These are phyloP conservation scores for Clonostachys byssicola DNA, from an alignment of 2,329 filamentous ascomycete genomes.

Conservation along the genomic window DNA sequence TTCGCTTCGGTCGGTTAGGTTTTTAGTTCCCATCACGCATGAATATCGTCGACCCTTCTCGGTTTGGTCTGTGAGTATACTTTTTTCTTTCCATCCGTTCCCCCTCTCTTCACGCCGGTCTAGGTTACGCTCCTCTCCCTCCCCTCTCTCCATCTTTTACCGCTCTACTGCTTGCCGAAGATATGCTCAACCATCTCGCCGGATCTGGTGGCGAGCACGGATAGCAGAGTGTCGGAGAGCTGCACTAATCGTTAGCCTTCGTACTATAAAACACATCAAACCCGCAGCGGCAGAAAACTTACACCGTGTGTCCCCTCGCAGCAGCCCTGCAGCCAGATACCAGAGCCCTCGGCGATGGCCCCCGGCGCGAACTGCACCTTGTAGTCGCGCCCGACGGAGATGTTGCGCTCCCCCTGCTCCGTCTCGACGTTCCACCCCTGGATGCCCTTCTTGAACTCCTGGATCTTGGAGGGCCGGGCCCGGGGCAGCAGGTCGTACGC, in stretches of 20 bases:
- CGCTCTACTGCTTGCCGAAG: slow-evolving; percentile 35
- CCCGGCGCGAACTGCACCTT: slow-evolving; percentile 66
- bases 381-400: slow-evolving; percentile 75
- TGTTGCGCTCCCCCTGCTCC: slow-evolving; percentile 36
- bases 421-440: slow-evolving; percentile 35
- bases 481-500: slow-evolving; percentile 63
- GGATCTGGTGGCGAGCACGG: slow-evolving; percentile 70
- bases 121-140: neutral
- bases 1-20: too few relatives aligned
- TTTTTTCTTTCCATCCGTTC: neutral
- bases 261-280: neutral
- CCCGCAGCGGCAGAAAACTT: slow-evolving; percentile 34
- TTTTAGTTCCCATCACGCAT: neutral
- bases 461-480: slow-evolving; percentile 11
- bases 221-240: slow-evolving; percentile 79
- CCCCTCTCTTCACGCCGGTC: neutral
- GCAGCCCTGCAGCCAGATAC: slow-evolving; percentile 91
- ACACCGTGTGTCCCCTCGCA: slow-evolving; percentile 90
- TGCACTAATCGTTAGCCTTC: slow-evolving; percentile 20
- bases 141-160: too few relatives aligned
- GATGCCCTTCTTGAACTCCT: slow-evolving; percentile 24
- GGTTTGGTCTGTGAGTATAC: neutral
- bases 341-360: slow-evolving; percentile 66
- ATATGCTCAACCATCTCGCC: slow-evolving; percentile 76
- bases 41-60: neutral